phyloP scores from a whole-genome alignment of 2,329 filamentous ascomycete species.

The Endoconidiophora laricicola region DNA sequence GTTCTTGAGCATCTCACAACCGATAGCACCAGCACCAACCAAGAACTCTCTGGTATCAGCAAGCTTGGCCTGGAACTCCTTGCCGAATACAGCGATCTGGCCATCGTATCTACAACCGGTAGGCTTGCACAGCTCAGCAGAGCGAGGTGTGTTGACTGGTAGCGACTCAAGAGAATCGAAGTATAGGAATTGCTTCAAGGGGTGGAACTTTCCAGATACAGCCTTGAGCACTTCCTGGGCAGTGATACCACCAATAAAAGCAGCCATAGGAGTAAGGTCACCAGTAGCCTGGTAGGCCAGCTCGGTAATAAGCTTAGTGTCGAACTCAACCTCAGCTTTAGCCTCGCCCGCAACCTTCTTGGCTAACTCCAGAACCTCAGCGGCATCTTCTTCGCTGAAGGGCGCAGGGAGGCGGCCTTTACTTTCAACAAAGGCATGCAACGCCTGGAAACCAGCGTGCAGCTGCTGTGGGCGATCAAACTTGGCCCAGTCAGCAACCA shows the following conservation, averaged over 20 bases:
- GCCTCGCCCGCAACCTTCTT: slow-evolving; percentile 58
- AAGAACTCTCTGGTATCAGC: slow-evolving; percentile 83
- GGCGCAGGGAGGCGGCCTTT: slow-evolving; percentile 65
- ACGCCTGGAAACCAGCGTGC: slow-evolving; percentile 79
- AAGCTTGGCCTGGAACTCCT: slow-evolving; percentile 86
- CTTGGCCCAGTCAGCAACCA: slow-evolving; percentile 93
- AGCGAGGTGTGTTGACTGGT: slow-evolving; percentile 55
- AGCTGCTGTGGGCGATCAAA: slow-evolving; percentile 89
- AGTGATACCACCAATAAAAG: slow-evolving; percentile 83
- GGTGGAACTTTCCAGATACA: slow-evolving; percentile 92
- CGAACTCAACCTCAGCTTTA: slow-evolving; percentile 64
- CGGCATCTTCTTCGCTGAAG: slow-evolving; percentile 70
- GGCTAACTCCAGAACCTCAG: slow-evolving; percentile 58
- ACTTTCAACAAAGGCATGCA: slow-evolving; percentile 67
- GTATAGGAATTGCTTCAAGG: slow-evolving; percentile 92
- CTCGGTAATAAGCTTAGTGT: slow-evolving; percentile 85
- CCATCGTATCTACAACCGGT: slow-evolving; percentile 80
- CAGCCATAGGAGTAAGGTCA: slow-evolving; percentile 81
- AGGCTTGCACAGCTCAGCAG: slow-evolving; percentile 77
- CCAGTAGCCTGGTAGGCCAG: slow-evolving; percentile 87
- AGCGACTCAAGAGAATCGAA: slow-evolving; percentile 96
- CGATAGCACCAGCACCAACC: slow-evolving; percentile 90
- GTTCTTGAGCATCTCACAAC: slow-evolving; percentile 98
- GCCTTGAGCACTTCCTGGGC: slow-evolving; percentile 94
- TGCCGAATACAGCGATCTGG: slow-evolving; percentile 90